Evolutionary conservation across 768 basidiomycete species (phyloP), one percentile per base, ranked within the genome.

Genomic region (Scleroderma citrinum): DNA sequence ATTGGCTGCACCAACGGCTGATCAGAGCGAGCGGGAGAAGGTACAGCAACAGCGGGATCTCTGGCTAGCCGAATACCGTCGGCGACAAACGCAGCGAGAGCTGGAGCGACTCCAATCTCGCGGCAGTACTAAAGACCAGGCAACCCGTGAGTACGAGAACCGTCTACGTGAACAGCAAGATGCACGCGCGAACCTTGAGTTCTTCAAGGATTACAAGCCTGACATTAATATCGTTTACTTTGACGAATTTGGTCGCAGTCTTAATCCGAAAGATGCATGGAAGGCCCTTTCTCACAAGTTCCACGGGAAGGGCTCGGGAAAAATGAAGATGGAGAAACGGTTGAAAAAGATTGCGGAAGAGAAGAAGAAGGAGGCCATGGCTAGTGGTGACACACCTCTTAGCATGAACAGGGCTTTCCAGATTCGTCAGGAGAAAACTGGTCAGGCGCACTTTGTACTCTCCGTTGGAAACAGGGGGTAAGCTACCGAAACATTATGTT

Each of bases 261-360:
- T 93, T 64, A 90, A 89, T 20, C 85, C 85, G 17, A 97, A 97
- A 74, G 96, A 99, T 71, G 94, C 95, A 5, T 98, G 95, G 94
- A 97, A 97, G 71, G 91, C 92, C 16, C 72, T 99, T 37, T 93
- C 90, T 38, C 96, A 99, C 66, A 89, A 91, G 63, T 98, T 99
- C 81, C 96, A 99, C 58, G 96, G 96, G 31, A 97, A 98, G 68
- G 92, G 92, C 2, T 90, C 89, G 1, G 96, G 96, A 11, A 89
- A 86, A 72, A 90, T 88, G 81, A 98, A 98, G 78, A 93, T 87
- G 20, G 95, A 97, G 75, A 97, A 97, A 67, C 78, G 92, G 52
- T 61, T 97, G 56, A 93, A 94, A 79, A 93, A 88, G 74, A 97
- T 98, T 55, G 89, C 85, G n/a, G 94, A 98, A 59, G 96, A 99